phyloP scores from a whole-genome alignment of 768 basidiomycete genomes.

The Jaapia argillacea region DNA sequence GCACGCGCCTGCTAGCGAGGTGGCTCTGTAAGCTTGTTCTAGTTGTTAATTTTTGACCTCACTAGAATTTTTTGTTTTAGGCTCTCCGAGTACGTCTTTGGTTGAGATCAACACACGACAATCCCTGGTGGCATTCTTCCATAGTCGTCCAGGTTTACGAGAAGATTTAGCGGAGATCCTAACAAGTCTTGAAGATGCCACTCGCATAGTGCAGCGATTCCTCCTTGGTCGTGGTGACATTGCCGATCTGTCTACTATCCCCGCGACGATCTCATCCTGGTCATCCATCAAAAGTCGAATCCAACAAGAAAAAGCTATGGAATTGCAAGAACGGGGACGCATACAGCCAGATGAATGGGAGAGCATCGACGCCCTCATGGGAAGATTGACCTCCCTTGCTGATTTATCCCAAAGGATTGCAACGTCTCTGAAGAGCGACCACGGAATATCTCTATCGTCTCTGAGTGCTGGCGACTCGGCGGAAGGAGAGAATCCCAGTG shows the following conservation, averaged over 20 bases:
- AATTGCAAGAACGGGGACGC: conserved; percentile 20
- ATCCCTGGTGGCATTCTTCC: conserved; percentile 66
- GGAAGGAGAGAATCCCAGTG: not conserved
- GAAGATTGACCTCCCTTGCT: conserved; percentile 38
- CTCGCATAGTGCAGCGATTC: conserved; percentile 72
- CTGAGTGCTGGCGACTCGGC: too few relatives aligned
- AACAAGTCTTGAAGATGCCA: conserved; percentile 53
- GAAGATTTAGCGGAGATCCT: conserved; percentile 51
- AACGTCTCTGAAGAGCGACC: too few relatives aligned
- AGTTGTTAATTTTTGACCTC: conserved; percentile 1
- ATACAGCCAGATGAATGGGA: conserved; percentile 37
- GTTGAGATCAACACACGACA: conserved; percentile 66
- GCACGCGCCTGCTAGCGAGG: conserved; percentile 62
- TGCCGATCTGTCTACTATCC: conserved; percentile 56
- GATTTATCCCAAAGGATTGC: conserved; percentile 40
- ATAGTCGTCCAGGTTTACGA: conserved; percentile 47
- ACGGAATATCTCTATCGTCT: too few relatives aligned
- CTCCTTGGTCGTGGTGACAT: conserved; percentile 56
- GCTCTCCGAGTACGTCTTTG: conserved; percentile 75
- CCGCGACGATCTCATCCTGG: conserved; percentile 55
- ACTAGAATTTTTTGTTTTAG: conserved; percentile 26
- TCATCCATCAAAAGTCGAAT: conserved; percentile 37
- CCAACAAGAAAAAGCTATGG: conserved; percentile 45
- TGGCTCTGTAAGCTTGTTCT: conserved; percentile 56
- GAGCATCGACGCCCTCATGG: conserved; percentile 41